Base-by-base conservation (phyloP, 2,329 filamentous ascomycete species). In the Cladosporium colombiae region DNA sequence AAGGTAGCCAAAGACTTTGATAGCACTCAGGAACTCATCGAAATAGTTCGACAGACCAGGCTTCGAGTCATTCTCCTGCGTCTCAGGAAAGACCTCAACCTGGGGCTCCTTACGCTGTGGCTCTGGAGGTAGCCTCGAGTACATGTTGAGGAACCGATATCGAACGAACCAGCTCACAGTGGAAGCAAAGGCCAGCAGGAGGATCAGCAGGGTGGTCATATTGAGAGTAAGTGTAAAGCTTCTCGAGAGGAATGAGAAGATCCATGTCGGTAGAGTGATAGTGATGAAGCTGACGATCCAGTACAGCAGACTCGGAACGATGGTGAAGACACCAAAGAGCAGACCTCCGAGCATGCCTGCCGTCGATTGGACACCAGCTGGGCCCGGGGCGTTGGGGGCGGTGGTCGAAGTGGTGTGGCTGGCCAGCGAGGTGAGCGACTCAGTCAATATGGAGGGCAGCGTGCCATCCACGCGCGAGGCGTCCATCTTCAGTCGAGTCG, bases 151-250 rank as follows among this genome's bases (percentile, higher is more conserved):
- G 78, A 96, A 96, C 67, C 95, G 90, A 78, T 99, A 99, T 64
- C 96, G 86, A 66, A 99, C 90, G 68, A 98, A 89, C 92, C 95
- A 99, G 77, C 90, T 96, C 69, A 92, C 84, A 1, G 89, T 92
- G n/a, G 92, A 96, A 60, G 92, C 88, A 66, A 96, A 81, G 64
- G 87, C 88, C 44, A 89, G 83, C 66, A 92, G 74, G 65, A 98
- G 92, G 70, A 98, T 81, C 78, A 96, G 88, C 88, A 99, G 80
- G 21, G 95, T 99, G 23, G 94, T 98, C 72, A 95, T 94, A 77
- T 98, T 98, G 93, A 99, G 96, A 13, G 95, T 99, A 75, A 99
- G 92, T 0, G 95, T 99, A 82, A 96, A 83, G 78, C 91, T 97
- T 69, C 92, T 94, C 6, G 93, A 97, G 75, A 97, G 92, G 68